phyloP scores from a whole-genome alignment of 2,329 filamentous ascomycete genomes.

The Myriangium duriaei region DNA sequence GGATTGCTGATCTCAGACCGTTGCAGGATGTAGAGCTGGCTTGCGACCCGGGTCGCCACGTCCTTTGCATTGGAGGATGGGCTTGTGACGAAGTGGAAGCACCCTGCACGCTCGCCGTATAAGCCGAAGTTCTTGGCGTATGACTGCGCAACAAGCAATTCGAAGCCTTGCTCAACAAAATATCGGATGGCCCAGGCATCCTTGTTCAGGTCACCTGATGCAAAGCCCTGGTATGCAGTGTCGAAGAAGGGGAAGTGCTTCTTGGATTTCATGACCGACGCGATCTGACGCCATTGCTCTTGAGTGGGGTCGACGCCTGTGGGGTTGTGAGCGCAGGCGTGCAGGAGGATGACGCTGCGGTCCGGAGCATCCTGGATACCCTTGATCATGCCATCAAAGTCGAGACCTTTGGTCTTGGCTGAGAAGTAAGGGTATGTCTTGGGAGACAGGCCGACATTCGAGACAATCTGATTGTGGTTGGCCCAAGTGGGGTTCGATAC shows the following conservation, averaged over 20 bases:
- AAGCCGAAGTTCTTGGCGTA: slow-evolving; percentile 56
- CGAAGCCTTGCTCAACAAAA: slow-evolving; percentile 87
- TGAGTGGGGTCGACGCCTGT: slow-evolving; percentile 90
- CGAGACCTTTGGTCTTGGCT: slow-evolving; percentile 75
- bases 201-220: slow-evolving; percentile 71
- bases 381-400: slow-evolving; percentile 81
- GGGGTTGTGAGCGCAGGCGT: slow-evolving; percentile 85
- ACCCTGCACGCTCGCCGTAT: slow-evolving; percentile 90
- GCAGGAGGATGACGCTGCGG: slow-evolving; percentile 12
- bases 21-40: slow-evolving; percentile 86
- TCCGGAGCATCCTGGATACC: slow-evolving; percentile 75
- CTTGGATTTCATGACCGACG: slow-evolving; percentile 60
- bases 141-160: slow-evolving; percentile 40
- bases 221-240: slow-evolving; percentile 94
- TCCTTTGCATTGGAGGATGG: slow-evolving; percentile 54
- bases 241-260: slow-evolving; percentile 97
- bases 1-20: slow-evolving; percentile 96
- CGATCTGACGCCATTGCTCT: slow-evolving; percentile 89
- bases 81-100: slow-evolving; percentile 83
- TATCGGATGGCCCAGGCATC: slow-evolving; percentile 90
- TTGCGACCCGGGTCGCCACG: slow-evolving; percentile 54
- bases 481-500: slow-evolving; percentile 94
- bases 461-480: slow-evolving; percentile 98
- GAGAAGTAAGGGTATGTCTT: slow-evolving; percentile 90
- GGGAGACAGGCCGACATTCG: slow-evolving; percentile 68